Percentiles rank a stretch among this genome's conserved stretches.
Evolutionary conservation across 2,329 filamentous ascomycete species (phyloP).

Genomic region (Ophiostoma perfectum): DNA sequence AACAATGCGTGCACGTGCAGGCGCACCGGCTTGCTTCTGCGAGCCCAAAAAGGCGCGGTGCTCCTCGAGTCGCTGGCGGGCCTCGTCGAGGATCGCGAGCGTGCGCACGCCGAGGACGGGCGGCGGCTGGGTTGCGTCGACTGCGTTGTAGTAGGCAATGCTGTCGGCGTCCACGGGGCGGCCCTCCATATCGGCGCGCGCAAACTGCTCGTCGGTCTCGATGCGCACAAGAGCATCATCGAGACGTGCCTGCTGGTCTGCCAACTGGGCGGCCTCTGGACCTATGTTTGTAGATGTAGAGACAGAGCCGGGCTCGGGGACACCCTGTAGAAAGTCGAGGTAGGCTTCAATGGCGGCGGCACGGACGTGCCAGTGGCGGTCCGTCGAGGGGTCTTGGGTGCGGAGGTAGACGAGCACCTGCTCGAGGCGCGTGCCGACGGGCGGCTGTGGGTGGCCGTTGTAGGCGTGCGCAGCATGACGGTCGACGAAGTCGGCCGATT

Average conservation of each 20-base stretch:
- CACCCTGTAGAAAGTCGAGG: slow-evolving; percentile 34
- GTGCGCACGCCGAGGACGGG: slow-evolving; percentile 8
- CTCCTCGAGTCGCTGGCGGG: neutral
- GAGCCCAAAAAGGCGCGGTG: slow-evolving; percentile 3
- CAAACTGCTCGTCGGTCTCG: neutral
- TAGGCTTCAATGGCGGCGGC: slow-evolving; percentile 38
- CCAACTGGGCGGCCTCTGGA: neutral
- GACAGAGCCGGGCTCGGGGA: neutral
- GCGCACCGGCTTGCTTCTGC: too few relatives aligned
- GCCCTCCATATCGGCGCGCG: slow-evolving; percentile 2
- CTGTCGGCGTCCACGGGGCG: neutral
- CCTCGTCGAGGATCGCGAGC: slow-evolving; percentile 7
- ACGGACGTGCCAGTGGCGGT: slow-evolving; percentile 37
- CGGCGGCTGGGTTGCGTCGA: neutral
- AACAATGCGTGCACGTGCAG: neutral
- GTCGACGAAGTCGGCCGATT: neutral
- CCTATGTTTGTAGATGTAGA: neutral
- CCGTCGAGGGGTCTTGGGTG: slow-evolving; percentile 44
- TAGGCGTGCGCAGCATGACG: neutral
- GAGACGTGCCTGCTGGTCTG: neutral
- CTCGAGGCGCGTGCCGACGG: slow-evolving; percentile 28
- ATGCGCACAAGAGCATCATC: neutral
- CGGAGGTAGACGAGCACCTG: slow-evolving; percentile 42
- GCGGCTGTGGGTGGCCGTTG: neutral
- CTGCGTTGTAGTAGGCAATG: neutral